phyloP scores from a whole-genome alignment of 495 filamentous ascomycete genomes.

The Podospora comata region DNA sequence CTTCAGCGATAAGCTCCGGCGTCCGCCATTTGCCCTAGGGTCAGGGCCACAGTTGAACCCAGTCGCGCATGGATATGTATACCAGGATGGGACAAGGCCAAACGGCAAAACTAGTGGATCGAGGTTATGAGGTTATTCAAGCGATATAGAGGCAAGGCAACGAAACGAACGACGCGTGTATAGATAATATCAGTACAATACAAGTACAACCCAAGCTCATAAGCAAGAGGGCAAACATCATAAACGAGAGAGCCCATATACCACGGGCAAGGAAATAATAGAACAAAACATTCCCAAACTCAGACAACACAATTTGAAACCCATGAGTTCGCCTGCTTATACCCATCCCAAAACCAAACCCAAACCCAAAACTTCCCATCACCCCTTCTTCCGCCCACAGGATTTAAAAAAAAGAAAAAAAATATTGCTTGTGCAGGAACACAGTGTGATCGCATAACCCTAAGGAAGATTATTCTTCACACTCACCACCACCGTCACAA shows the following conservation, averaged over 20 bases:
- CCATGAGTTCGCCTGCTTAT: not conserved
- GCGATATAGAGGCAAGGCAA: not conserved
- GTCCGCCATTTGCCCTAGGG: conserved; percentile 31
- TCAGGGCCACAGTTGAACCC: conserved; percentile 37
- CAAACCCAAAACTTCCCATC: too few species aligned
- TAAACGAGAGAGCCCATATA: not conserved
- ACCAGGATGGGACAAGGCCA: conserved; percentile 37
- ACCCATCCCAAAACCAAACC: too few species aligned
- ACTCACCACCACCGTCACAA: conserved; percentile 50
- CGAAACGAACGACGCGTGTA: not conserved
- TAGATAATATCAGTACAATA: conserved; percentile 2
- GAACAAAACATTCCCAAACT: not conserved
- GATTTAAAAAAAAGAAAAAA: too few species aligned
- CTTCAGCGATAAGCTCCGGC: conserved; percentile 54
- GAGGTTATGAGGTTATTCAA: conserved; percentile 37
- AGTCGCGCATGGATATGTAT: conserved; percentile 54
- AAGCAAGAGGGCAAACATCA: not conserved
- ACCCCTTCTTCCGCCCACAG: too few species aligned
- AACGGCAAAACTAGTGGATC: conserved; percentile 27
- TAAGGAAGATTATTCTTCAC: conserved; percentile 32
- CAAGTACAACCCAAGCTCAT: not conserved
- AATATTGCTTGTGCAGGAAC: too few species aligned
- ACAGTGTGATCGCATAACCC: not conserved
- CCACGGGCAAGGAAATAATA: not conserved
- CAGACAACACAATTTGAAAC: not conserved